Conservation (phyloP, 805 yeast genomes). For the Wickerhamomyces xylosicus region DNA sequence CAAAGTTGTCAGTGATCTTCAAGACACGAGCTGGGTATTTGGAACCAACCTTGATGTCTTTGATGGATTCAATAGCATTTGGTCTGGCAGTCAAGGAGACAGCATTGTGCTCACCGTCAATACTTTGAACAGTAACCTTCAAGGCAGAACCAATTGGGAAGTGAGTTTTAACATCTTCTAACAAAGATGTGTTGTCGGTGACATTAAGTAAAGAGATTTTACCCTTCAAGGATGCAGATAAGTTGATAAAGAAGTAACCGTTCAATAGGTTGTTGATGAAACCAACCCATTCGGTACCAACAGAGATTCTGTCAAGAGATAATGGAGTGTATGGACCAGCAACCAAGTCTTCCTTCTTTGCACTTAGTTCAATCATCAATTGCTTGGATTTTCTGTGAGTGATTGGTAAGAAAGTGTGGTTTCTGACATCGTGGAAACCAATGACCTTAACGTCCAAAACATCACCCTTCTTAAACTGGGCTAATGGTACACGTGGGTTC, state of each 20-base stretch:
- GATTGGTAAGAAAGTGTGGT: conserved; percentile 56
- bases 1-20: conserved; percentile 46
- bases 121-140: conserved; percentile 40
- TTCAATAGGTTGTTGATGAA: conserved; percentile 56
- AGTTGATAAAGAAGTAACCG: conserved; percentile 56
- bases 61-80: conserved; percentile 27
- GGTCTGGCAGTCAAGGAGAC: conserved; percentile 40
- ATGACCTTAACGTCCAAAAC: conserved; percentile 52
- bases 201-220: conserved; percentile 56
- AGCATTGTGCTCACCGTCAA: conserved; percentile 44
- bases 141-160: conserved; percentile 70
- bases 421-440: conserved; percentile 68
- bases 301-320: conserved; percentile 31
- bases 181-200: conserved; percentile 38
- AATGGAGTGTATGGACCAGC: conserved; percentile 19
- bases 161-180: conserved; percentile 38
- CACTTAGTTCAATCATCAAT: conserved; percentile 54
- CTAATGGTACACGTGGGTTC: conserved; percentile 48
- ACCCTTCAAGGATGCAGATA: conserved; percentile 62
- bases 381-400: conserved; percentile 48
- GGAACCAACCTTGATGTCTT: conserved; percentile 44
- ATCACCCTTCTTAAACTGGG: conserved; percentile 48
- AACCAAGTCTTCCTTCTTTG: conserved; percentile 33
- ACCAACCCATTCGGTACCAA: conserved; percentile 43
- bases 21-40: conserved; percentile 52